Conservation (phyloP, 1,139 yeast species). For the Pneumocystis oryctolagi region DNA sequence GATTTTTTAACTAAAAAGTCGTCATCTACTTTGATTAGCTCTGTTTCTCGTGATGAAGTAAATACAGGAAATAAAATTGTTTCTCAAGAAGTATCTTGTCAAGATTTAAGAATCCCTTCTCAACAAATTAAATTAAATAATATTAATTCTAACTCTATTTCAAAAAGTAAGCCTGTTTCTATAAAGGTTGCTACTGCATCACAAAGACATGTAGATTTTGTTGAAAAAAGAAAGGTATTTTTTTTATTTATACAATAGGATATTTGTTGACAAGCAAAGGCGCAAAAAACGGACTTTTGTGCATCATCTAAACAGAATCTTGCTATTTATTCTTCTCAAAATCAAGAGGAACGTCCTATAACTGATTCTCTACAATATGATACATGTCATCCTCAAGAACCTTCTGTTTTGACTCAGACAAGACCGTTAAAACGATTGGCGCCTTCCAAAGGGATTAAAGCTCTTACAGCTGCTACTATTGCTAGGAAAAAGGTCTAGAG, state of each 20-base stretch:
- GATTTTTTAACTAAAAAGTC: background rate
- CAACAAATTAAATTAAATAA: background rate
- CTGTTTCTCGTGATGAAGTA: background rate
- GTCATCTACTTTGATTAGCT: background rate
- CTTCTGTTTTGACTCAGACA: background rate
- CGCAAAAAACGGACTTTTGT: background rate
- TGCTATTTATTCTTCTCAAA: background rate
- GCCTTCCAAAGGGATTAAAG: slow-evolving; percentile 7
- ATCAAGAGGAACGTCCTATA: background rate
- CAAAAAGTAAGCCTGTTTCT: slow-evolving; percentile 6
- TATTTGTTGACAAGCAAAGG: background rate
- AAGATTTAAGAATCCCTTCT: background rate
- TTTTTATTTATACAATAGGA: background rate
- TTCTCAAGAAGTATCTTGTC: background rate
- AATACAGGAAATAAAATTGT: background rate
- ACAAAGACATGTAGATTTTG: slow-evolving; percentile 9
- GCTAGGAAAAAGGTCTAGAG: slow-evolving; percentile 12
- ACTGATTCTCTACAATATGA: background rate
- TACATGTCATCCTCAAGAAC: background rate
- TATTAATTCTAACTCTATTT: background rate
- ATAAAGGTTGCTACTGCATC: slow-evolving; percentile 13
- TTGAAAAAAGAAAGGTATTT: slow-evolving; percentile 7
- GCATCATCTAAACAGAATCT: background rate
- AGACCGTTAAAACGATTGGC: background rate
- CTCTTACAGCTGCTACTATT: slow-evolving; percentile 12